These are phyloP conservation scores for Cordyceps militaris DNA, from an alignment of 2,329 filamentous ascomycete genomes.

Conservation along the genomic window DNA sequence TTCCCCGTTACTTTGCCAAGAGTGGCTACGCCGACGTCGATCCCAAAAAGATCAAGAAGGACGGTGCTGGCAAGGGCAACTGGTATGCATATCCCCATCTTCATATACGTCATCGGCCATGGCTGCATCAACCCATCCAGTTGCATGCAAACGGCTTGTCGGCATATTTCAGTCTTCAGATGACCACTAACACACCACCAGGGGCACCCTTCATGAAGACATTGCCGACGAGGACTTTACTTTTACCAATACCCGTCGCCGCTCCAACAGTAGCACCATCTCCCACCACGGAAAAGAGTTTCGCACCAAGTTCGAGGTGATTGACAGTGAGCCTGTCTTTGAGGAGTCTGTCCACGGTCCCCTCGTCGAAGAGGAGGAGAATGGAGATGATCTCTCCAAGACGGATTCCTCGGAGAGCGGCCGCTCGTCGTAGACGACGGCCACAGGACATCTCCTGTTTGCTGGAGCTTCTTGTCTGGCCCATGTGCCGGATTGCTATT, in stretches of 20 bases:
- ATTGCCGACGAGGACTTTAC: slow-evolving; percentile 77
- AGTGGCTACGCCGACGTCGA: slow-evolving; percentile 71
- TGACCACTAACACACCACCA: slow-evolving; percentile 31
- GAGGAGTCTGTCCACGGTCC: slow-evolving; percentile 78
- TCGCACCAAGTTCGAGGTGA: slow-evolving; percentile 94
- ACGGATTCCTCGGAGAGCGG: slow-evolving; percentile 53
- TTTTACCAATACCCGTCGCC: slow-evolving; percentile 78
- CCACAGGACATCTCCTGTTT: not conserved
- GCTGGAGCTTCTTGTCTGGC: not conserved
- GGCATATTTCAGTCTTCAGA: not conserved
- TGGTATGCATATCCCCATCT: slow-evolving; percentile 56
- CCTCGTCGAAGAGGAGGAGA: slow-evolving; percentile 41
- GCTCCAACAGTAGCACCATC: slow-evolving; percentile 80
- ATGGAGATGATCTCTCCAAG: slow-evolving; percentile 45
- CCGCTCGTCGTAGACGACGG: slow-evolving; percentile 34
- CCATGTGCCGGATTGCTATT: slow-evolving; percentile 3
- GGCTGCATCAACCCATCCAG: not conserved
- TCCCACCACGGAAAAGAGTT: slow-evolving; percentile 66
- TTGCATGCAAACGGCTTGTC: not conserved
- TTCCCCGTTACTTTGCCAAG: slow-evolving; percentile 93
- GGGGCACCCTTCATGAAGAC: slow-evolving; percentile 80
- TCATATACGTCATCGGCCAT: slow-evolving; percentile 8
- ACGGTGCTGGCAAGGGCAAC: slow-evolving; percentile 85
- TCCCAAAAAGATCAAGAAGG: slow-evolving; percentile 95
- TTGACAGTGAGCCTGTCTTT: slow-evolving; percentile 85